phyloP scores from a whole-genome alignment of 768 basidiomycete species.

The Termitomyces sp. region DNA sequence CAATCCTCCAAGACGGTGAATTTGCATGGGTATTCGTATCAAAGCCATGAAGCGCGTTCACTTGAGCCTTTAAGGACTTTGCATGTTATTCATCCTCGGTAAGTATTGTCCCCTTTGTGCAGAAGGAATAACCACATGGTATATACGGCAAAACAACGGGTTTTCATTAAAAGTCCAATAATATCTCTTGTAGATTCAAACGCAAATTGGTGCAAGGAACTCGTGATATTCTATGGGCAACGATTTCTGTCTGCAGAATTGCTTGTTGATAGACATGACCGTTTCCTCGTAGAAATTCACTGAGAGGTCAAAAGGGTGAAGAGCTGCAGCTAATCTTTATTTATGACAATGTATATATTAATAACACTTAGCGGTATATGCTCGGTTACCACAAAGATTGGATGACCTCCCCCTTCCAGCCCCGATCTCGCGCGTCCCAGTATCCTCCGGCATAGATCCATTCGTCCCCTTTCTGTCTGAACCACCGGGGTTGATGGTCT shows the following conservation, averaged over 20 bases:
- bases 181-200: background rate
- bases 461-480: constrained; percentile 60
- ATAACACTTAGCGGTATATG: background rate
- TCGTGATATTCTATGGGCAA: background rate
- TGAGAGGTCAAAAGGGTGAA: background rate
- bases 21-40: constrained; percentile 4
- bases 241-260: background rate
- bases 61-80: constrained; percentile 3
- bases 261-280: no score
- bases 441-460: constrained; percentile 80
- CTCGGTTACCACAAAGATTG: constrained; percentile 57
- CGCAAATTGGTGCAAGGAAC: background rate
- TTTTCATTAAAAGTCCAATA: background rate
- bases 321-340: background rate
- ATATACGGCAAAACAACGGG: constrained; percentile 23
- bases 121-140: constrained; percentile 6
- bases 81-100: constrained; percentile 10
- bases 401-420: constrained; percentile 51
- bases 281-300: background rate
- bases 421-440: constrained; percentile 68
- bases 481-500: constrained; percentile 70
- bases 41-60: background rate
- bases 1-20: constrained; percentile 14
- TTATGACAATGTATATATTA: background rate
- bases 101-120: background rate